Evolutionary conservation across 257 asterid genomes (phyloP), one percentile per base, ranked within the genome.

Genomic region (Solanum bulbocastanum): DNA sequence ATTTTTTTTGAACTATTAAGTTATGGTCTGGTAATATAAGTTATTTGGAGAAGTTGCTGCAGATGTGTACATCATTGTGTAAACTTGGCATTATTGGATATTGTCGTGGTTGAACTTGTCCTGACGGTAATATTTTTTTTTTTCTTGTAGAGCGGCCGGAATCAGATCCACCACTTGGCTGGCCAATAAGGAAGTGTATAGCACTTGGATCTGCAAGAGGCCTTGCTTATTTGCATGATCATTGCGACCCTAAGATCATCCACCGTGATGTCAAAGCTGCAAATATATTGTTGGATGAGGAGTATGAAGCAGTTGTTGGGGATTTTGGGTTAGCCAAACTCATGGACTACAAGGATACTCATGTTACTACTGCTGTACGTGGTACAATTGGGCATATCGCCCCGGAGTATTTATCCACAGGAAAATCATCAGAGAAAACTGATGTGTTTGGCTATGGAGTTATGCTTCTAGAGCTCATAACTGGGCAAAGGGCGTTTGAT

Each of bases 301-400:
- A 94, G 87, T 96, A 93, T 87, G 99, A 96, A 92, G 99, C 99
- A 83, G 98, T 96, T 88, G 98, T 96, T 42, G 98, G 99, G 40
- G 99, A 94, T 87, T 96, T 96, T 83, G 99, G 99, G 85, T 89
- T 95, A 91, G 99, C 98, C 87, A 95, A 93, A 91, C 96, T 96
- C 86, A 95, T 96, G 98, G 99, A 95, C 93, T 93, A 95, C 94
- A 94, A 94, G 91, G 99, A 96, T 87, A 95, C 99, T 87, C 98
- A 96, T 88, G 98, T 95, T 20, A 94, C 96, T 32, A 96, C 99
- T 25, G 98, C 98, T 25, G 99, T 96, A 37, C 96, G 98, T 78
- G 98, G 98, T 79, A 96, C 99, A 18, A 91, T 92, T 10, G 98
- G 99, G 82, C 97, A 94, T 87, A 94, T 95, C 72, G 94, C 98